Base-by-base conservation (phyloP, 768 basidiomycete genomes). In the Boletus reticulatus region DNA sequence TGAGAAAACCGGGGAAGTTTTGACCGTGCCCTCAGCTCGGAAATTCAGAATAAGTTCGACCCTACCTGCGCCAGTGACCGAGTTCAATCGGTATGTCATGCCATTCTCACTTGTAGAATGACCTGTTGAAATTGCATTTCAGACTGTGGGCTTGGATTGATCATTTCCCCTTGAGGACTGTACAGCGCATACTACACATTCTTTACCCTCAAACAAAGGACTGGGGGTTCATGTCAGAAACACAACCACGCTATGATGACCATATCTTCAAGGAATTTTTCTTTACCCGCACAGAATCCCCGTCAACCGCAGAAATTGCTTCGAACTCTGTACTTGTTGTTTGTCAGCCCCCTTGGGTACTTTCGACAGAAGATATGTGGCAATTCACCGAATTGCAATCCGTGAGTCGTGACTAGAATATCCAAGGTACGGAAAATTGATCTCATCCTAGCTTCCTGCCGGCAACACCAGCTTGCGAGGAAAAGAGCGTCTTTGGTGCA, bases 341-440 rank as follows among this genome's bases (percentile, higher is more conserved):
- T n/a, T 80, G 81, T 58, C 84, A 85, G 63, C 80, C 84, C 3
- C 82, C 83, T 7, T 84, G 81, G 79, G 72, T 84, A 22, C 75
- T 85, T 41, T 80, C 80, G 12, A 62, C 66, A n/a, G 74, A 77
- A 57, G 82, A 84, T 62, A 72, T 85, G 57, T 71, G 75, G 61
- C 78, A 81, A 61, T 84, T 86, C 62, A 69, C 77, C 3, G 69
- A 74, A 58, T 75, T 80, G 43, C 56, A 43, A 55, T 72, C 72
- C 8, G 67, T 62, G 43, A 59, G 59, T 67, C 6, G 51, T 27
- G 32, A 42, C 16, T 36, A 38, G 27, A 27, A 16, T 37, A 47
- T 51, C n/a, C 11, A 24, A 14, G 9, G 6, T 20, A 4, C 24
- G n/a, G 52, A 13, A 44, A 20, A 47, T 37, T 53, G 36, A 62